phyloP scores from a whole-genome alignment of 805 yeast species.

The Ogataea angusta region DNA sequence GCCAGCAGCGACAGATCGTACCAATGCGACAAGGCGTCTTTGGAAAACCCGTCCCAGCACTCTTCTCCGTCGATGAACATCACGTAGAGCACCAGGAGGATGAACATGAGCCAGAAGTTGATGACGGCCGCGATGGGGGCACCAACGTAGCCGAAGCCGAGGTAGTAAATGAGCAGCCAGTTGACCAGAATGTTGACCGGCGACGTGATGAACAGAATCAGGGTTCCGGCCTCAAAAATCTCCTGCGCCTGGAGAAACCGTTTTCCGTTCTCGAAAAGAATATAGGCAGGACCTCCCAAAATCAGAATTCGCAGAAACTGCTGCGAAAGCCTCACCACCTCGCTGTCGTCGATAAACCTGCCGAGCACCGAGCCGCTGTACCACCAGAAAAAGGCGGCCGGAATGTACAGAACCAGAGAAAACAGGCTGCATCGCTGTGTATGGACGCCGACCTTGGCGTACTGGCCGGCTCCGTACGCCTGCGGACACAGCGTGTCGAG shows the following conservation, averaged over 20 bases:
- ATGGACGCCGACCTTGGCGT: constrained; percentile 61
- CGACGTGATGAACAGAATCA: constrained; percentile 63
- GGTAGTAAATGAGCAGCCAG: constrained; percentile 63
- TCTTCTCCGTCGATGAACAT: constrained; percentile 56
- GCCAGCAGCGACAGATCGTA: constrained; percentile 43
- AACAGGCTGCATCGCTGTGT: constrained; percentile 65
- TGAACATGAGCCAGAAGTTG: constrained; percentile 68
- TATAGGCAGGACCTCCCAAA: constrained; percentile 72
- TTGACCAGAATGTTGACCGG: constrained; percentile 67
- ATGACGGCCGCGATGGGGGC: constrained; percentile 73
- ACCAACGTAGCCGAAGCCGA: constrained; percentile 56
- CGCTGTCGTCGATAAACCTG: constrained; percentile 43
- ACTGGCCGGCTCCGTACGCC: constrained; percentile 69
- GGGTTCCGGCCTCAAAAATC: constrained; percentile 74
- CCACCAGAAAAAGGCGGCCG: constrained; percentile 64
- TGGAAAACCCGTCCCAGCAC: constrained; percentile 67
- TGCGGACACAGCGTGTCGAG: constrained; percentile 79
- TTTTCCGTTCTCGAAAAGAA: constrained; percentile 67
- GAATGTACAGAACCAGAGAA: constrained; percentile 54
- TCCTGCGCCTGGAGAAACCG: constrained; percentile 77
- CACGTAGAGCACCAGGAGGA: constrained; percentile 52
- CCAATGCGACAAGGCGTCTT: constrained; percentile 35
- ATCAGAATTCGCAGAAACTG: constrained; percentile 52
- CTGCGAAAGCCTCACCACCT: constrained; percentile 51
- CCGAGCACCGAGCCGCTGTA: constrained; percentile 46